Evolutionary conservation across 805 yeast species (phyloP), one percentile per base, ranked within the genome.

Genomic region (Starmerella vaccinii): DNA sequence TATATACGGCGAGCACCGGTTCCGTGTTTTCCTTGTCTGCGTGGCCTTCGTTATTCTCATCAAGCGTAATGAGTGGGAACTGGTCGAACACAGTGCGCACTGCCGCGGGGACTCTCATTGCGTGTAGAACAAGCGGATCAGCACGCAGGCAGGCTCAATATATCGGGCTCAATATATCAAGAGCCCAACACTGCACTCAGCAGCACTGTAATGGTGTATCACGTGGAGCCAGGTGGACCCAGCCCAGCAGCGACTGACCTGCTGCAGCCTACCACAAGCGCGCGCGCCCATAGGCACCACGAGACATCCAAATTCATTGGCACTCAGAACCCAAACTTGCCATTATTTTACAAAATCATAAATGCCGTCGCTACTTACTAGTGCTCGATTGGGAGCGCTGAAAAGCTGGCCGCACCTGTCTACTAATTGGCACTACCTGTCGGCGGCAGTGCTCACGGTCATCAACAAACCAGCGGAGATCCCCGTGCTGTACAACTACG

Each of bases 381-480:
- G 84, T 1, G 76, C 74, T 50, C 67, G 85, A 51, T 68, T 82
- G n/a, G 71, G 70, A 0, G 65, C 66, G 49, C 64, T 82, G 27
- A 76, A 82, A 1, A 64, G 71, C 34, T 77, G 77, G 62, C 82
- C 84, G 0, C 65, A 65, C 10, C 71, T 86, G 26, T 67, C 71
- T 38, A 68, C 72, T 55, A 62, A 76, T 21, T 89, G 96, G 96
- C 84, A 81, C 62, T 68, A 79, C 34, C 69, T 87, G 19, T 90
- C 95, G 0, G 84, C 92, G 8, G 84, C 90, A 0, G 77, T 94
- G 9, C 72, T 88, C 45, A 77, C 90, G 1, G 88, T 82, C 5
- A 81, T 90, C 60, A 89, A 89, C 61, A 76, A 75, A 53, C 95
- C 96, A 0, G 77, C 81, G 46, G 95, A 84, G 55, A 76, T 87